Evolutionary conservation across 2,329 filamentous ascomycete species (phyloP).

Genomic region (Falciphora oryzae): DNA sequence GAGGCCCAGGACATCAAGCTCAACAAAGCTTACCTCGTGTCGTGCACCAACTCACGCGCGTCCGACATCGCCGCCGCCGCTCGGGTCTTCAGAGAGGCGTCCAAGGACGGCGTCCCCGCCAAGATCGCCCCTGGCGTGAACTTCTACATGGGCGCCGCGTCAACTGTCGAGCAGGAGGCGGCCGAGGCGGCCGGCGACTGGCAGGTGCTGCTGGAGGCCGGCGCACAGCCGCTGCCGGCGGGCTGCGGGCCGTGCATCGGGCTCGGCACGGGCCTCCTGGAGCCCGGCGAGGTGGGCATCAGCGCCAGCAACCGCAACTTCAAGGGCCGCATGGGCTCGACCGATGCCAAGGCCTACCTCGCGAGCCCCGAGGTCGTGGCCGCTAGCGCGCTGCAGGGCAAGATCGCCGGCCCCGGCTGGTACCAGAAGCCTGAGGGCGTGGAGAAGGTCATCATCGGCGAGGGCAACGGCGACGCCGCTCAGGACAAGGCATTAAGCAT

Average conservation of each 20-base stretch:
- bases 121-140: conserved; percentile 72
- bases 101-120: conserved; percentile 55
- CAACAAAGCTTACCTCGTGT: conserved; percentile 81
- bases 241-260: conserved; percentile 86
- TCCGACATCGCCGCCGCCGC: conserved; percentile 80
- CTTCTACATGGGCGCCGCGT: conserved; percentile 88
- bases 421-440: conserved; percentile 51
- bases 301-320: conserved; percentile 83
- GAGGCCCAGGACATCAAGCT: conserved; percentile 69
- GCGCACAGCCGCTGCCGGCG: conserved; percentile 64
- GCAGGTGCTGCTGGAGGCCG: conserved; percentile 75
- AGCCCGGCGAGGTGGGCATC: conserved; percentile 78
- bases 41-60: conserved; percentile 80
- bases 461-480: conserved; percentile 18
- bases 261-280: conserved; percentile 64
- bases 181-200: conserved; percentile 81
- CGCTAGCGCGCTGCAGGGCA: conserved; percentile 71
- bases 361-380: conserved; percentile 88
- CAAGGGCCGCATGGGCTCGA: conserved; percentile 82
- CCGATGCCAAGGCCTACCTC: conserved; percentile 76
- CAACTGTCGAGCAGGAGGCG: conserved; percentile 64
- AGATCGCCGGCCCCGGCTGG: conserved; percentile 70
- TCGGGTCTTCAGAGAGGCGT: conserved; percentile 75
- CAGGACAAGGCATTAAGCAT: conserved; percentile 29
- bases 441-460: conserved; percentile 28